phyloP scores from a whole-genome alignment of 1,284 basidiomycete species.

The Sporisorium graminicola region DNA sequence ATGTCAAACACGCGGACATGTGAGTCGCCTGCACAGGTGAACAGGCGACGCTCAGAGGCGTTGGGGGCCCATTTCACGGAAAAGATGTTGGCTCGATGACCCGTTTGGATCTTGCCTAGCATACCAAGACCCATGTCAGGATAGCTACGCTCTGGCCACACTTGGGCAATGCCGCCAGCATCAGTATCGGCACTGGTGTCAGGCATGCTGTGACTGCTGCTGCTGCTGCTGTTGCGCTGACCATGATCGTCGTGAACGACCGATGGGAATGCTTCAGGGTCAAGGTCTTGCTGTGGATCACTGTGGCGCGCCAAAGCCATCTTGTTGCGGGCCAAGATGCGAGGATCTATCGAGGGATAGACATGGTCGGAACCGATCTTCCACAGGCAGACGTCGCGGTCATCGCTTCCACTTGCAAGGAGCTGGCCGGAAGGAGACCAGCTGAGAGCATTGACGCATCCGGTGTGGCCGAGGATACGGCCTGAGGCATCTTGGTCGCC shows the following conservation, averaged over 20 bases:
- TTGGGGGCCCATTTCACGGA: constrained; percentile 84
- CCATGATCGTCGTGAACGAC: neutral
- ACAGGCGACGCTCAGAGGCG: constrained; percentile 71
- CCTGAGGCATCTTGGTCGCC: constrained; percentile 30
- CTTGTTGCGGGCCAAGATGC: neutral
- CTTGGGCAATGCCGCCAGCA: constrained; percentile 14
- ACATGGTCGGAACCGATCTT: constrained; percentile 72
- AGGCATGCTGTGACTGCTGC: no score
- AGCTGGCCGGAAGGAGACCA: constrained; percentile 83
- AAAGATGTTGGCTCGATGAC: constrained; percentile 87
- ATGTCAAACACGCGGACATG: constrained; percentile 87
- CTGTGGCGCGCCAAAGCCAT: constrained; percentile 5
- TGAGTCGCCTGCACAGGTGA: constrained; percentile 81
- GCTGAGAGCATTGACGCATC: constrained; percentile 75
- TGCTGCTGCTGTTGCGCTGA: neutral
- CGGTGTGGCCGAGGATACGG: constrained; percentile 35
- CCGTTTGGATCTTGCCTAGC: constrained; percentile 38
- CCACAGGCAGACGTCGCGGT: constrained; percentile 81
- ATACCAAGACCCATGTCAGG: constrained; percentile 31
- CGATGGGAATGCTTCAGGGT: neutral
- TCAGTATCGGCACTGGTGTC: neutral
- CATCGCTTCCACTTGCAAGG: constrained; percentile 84
- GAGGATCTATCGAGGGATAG: constrained; percentile 51
- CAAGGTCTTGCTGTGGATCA: neutral
- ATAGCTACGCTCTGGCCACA: constrained; percentile 26